Base-by-base conservation (phyloP, 306 rosid species). In the Biancaea sappan region DNA sequence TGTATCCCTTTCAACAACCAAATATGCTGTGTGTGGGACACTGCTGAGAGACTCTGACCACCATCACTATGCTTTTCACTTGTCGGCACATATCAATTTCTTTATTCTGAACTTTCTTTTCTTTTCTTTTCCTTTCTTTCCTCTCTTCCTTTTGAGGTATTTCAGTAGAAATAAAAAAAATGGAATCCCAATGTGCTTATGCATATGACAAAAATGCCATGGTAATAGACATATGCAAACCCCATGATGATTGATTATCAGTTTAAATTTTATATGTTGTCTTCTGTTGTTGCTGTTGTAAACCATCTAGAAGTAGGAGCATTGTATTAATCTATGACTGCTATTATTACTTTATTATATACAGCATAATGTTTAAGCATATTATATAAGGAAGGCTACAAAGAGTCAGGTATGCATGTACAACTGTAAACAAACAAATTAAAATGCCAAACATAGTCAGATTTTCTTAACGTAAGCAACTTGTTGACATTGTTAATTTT, bases 221-320 rank as follows among this genome's bases (percentile, higher is more conserved):
- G 13, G 8, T 8, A 54, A 41, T 16, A 28, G 35, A 12, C 25
- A 52, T 11, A 41, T n/a, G 59, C 16, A 11, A 50, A 24, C 14
- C 1, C 37, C 16, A 35, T 25, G 69, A 37, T 4, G 46, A 50
- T 46, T 26, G 19, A 31, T 11, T 48, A 29, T 11, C 28, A 48
- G 31, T 10, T 9, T 14, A 7, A 34, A 37, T 21, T 40, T 58
- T 16, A 54, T 24, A n/a, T n/a, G n/a, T n/a, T n/a, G n/a, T n/a
- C n/a, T n/a, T n/a, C n/a, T 62, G 18, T 4, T 19, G 22, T 32
- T 11, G 54, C 26, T 21, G 73, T 71, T 57, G 79, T 56, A 29
- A 29, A 78, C 51, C 44, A 50, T 41, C 68, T 1, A 16, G 11
- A 41, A 65, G 50, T 4, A 71, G 59, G 50, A 31, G 3, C 19